Evolutionary conservation across 2,329 filamentous ascomycete genomes (phyloP), one percentile per base, ranked within the genome.

Genomic region (Xylariaceae sp.): DNA sequence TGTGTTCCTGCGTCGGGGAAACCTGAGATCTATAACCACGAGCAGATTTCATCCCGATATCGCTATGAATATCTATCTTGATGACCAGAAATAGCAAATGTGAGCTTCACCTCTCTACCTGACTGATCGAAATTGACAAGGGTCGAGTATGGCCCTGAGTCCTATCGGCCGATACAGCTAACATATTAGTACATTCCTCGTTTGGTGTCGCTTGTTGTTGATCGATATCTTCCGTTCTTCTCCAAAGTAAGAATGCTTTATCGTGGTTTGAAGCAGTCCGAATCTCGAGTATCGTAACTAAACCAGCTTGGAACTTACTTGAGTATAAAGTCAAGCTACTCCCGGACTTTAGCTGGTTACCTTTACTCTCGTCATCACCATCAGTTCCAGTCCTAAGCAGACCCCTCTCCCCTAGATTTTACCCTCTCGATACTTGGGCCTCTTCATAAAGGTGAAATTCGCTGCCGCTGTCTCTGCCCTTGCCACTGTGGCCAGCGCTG

Each of bases 381-480:
- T 20, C 33, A 50, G 3, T 33, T 6, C 23, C 21, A 45, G 3
- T 13, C 11, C 20, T 21, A 24, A 16, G 26, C 15, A 27, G 16
- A n/a, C 15, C 8, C 1, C 23, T 6, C 23, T 10, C 23, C 24
- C 37, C n/a, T 20, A 11, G 13, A 11, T 5, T 18, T 8, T 18
- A 11, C 2, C 15, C 5, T 7, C 5, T 41, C 16, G 21, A 47
- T n/a, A 32, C 4, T 24, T 13, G 15, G 9, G 24, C n/a, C 39
- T 18, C 20, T 24, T 18, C 18, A 20, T 41, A 54, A 71, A 52
- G 29, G 76, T 76, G 73, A 74, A 74, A 67, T 67, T 73, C 60
- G 53, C 71, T 59, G 37, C 64, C 30, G 58, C 65, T 50, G 48
- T 75, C 47, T 62, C 67, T 35, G 63, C 70, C 27, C 56, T 75